These are phyloP conservation scores for Grammothele lineata DNA, from an alignment of 768 basidiomycete species.

Conservation along the genomic window DNA sequence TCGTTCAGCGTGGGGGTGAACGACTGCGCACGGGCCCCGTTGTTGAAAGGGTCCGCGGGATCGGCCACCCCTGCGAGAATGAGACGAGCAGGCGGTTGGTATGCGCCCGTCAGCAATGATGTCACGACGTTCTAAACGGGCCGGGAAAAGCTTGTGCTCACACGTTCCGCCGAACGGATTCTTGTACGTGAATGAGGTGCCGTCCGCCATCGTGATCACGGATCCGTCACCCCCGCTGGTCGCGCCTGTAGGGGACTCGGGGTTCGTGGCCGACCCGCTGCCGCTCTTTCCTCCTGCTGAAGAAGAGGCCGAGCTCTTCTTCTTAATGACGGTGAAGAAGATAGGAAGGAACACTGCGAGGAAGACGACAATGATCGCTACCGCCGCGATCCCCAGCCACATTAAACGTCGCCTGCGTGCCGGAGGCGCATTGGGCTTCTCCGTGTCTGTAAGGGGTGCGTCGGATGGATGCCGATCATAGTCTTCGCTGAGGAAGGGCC, in stretches of 20 bases:
- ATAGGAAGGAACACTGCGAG: not conserved
- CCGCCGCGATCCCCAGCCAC: not conserved
- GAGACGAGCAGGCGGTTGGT: no score
- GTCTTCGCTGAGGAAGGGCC: no score
- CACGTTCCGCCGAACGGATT: conserved; percentile 75
- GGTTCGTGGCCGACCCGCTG: conserved; percentile 9
- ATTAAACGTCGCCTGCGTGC: no score
- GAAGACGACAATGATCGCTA: no score
- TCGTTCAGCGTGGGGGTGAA: conserved; percentile 82
- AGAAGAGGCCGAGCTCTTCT: not conserved
- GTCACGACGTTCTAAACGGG: conserved; percentile 2
- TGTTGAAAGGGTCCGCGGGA: conserved; percentile 72
- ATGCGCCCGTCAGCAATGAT: conserved; percentile 1
- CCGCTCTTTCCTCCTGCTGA: not conserved
- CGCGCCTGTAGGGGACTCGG: conserved; percentile 23
- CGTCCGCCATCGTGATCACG: conserved; percentile 55
- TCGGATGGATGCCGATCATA: no score
- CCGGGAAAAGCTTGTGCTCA: conserved; percentile 30
- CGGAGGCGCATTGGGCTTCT: no score
- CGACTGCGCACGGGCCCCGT: conserved; percentile 68
- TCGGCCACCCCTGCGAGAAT: conserved; percentile 53
- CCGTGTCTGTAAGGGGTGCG: no score
- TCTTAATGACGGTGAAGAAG: conserved; percentile 1
- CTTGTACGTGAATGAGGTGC: conserved; percentile 67
- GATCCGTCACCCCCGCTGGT: conserved; percentile 67